A percentile compares a stretch with the other conserved stretches of the same genome.
These are phyloP conservation scores for Radiomyces spectabilis DNA, from an alignment of 192 early-diverging fungal species.

Conservation along the genomic window DNA sequence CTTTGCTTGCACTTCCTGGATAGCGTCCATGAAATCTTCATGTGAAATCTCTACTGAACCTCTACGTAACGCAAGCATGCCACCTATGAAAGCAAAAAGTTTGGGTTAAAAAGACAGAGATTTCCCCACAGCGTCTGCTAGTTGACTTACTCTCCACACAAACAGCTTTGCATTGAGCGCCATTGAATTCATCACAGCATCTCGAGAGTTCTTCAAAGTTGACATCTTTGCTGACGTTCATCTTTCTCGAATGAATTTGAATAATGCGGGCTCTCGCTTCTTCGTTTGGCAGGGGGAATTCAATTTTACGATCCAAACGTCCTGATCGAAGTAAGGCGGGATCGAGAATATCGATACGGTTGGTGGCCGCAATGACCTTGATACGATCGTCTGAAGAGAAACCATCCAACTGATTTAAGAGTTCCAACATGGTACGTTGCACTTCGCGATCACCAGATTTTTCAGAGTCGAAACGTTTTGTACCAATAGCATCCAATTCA, in stretches of 20 bases:
- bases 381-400: constrained; percentile 93
- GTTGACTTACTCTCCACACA: constrained; percentile 58
- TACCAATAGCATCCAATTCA: constrained; percentile 97
- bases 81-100: not conserved
- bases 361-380: constrained; percentile 99
- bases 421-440: constrained; percentile 98
- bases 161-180: constrained; percentile 97
- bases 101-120: not conserved
- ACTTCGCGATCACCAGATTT: constrained; percentile 98
- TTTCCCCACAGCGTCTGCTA: not conserved
- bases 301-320: constrained; percentile 88
- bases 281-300: constrained; percentile 89
- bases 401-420: constrained; percentile 96
- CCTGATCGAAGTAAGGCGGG: constrained; percentile 84
- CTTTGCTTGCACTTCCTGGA: constrained; percentile 97
- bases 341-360: constrained; percentile 90
- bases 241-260: constrained; percentile 97
- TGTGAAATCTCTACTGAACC: constrained; percentile 83
- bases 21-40: constrained; percentile 98
- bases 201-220: constrained; percentile 96
- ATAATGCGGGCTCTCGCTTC: constrained; percentile 92
- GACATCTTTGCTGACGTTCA: constrained; percentile 90
- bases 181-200: constrained; percentile 98
- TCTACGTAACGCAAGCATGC: constrained; percentile 94
- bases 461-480: constrained; percentile 97